Evolutionary conservation across 345 rosid genomes (phyloP).

Genomic region (Theobroma cacao): DNA sequence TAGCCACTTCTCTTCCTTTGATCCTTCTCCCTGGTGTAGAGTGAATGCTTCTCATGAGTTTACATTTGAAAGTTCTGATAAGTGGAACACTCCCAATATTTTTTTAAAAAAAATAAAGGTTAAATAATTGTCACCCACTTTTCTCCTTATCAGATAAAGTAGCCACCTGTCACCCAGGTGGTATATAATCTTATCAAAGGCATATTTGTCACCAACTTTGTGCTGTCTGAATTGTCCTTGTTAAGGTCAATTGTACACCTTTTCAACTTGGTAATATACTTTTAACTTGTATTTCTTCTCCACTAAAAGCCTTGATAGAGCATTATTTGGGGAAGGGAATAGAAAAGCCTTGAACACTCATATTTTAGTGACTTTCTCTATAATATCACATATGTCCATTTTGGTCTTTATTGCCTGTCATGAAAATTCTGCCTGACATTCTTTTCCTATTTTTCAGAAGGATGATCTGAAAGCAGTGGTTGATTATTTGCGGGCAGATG

Average conservation of each 20-base stretch:
- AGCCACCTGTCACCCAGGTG: neutral
- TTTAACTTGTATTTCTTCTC: neutral
- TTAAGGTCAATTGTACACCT: neutral
- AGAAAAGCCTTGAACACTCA: no score
- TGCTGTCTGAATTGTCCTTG: neutral
- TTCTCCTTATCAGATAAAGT: neutral
- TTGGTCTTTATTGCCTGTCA: slow-evolving; percentile 8
- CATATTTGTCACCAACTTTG: neutral
- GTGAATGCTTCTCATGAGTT: neutral
- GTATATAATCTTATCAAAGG: neutral
- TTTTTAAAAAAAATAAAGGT: neutral
- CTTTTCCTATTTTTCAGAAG: slow-evolving; percentile 49
- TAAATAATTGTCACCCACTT: neutral
- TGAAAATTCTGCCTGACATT: slow-evolving; percentile 17
- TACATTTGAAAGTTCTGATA: neutral
- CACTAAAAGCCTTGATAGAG: no score
- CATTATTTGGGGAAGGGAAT: no score
- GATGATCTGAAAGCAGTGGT: slow-evolving; percentile 88
- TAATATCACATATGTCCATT: neutral
- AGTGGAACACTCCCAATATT: neutral
- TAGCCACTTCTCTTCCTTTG: neutral
- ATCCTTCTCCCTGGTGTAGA: neutral
- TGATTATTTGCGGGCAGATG: slow-evolving; percentile 78
- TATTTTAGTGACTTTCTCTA: no score
- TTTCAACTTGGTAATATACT: neutral